phyloP scores from a whole-genome alignment of 345 rosid species.

The Gossypium thurberi region DNA sequence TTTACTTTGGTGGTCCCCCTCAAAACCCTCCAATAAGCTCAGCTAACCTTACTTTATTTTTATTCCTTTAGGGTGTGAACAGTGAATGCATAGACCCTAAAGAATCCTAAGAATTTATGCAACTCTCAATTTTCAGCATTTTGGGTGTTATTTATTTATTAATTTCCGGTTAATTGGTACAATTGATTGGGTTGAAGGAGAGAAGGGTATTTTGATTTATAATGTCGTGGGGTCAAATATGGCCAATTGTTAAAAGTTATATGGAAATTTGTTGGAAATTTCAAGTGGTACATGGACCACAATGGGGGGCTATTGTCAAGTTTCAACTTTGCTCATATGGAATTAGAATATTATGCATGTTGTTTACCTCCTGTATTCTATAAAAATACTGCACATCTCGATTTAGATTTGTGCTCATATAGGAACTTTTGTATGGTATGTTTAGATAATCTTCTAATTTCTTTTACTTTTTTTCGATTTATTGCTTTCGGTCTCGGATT shows the following conservation, averaged over 20 bases:
- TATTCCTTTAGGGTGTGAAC: neutral
- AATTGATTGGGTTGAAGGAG: constrained; percentile 11
- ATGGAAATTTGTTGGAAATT: neutral
- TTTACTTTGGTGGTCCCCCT: neutral
- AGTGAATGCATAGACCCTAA: neutral
- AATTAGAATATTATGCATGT: neutral
- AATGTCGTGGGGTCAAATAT: constrained; percentile 4
- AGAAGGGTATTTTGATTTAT: neutral
- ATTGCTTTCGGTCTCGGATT: neutral
- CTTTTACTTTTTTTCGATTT: neutral
- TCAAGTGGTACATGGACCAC: constrained; percentile 6
- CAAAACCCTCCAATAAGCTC: neutral
- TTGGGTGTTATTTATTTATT: neutral
- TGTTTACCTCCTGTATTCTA: neutral
- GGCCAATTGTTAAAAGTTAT: neutral
- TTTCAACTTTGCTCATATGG: neutral
- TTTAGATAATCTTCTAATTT: neutral
- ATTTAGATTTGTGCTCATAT: neutral
- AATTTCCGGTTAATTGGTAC: neutral
- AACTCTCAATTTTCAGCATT: neutral
- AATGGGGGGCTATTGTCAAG: neutral
- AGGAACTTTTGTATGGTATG: neutral
- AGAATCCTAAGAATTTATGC: neutral
- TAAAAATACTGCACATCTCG: neutral
- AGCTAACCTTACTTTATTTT: neutral